Evolutionary conservation across 805 yeast species (phyloP).

Genomic region (Schwanniomyces polymorphus): DNA sequence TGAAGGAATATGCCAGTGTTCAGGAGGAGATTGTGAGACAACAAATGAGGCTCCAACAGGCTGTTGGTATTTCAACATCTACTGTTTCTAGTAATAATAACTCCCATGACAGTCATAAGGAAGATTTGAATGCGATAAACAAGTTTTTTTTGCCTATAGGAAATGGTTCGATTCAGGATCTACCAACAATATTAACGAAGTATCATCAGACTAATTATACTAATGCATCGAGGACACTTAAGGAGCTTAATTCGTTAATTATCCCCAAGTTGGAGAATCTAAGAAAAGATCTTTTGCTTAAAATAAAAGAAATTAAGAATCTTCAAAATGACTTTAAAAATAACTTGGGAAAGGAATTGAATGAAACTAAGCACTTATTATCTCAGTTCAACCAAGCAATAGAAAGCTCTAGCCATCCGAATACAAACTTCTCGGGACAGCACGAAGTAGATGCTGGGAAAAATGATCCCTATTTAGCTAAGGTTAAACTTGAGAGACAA

Average conservation of each 20-base stretch:
- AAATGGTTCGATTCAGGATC: conserved; percentile 70
- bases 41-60: conserved; percentile 76
- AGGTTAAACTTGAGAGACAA: conserved; percentile 70
- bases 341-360: conserved; percentile 60
- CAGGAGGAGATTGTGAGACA: conserved; percentile 89
- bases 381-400: conserved; percentile 57
- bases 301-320: conserved; percentile 83
- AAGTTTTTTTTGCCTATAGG: conserved; percentile 76
- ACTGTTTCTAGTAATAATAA: conserved; percentile 1
- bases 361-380: conserved; percentile 39
- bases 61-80: conserved; percentile 43
- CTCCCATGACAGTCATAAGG: conserved; percentile 17
- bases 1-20: conserved; percentile 76
- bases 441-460: conserved; percentile 44
- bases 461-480: conserved; percentile 81
- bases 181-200: conserved; percentile 66
- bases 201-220: conserved; percentile 43
- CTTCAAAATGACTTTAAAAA: conserved; percentile 84
- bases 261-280: conserved; percentile 58
- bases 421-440: conserved; percentile 13
- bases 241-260: conserved; percentile 47
- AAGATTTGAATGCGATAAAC: conserved; percentile 34
- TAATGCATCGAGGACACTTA: conserved; percentile 42
- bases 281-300: conserved; percentile 71
- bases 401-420: conserved; percentile 50